Evolutionary conservation across 2,329 filamentous ascomycete genomes (phyloP).

Genomic region (Botryotinia calthae): DNA sequence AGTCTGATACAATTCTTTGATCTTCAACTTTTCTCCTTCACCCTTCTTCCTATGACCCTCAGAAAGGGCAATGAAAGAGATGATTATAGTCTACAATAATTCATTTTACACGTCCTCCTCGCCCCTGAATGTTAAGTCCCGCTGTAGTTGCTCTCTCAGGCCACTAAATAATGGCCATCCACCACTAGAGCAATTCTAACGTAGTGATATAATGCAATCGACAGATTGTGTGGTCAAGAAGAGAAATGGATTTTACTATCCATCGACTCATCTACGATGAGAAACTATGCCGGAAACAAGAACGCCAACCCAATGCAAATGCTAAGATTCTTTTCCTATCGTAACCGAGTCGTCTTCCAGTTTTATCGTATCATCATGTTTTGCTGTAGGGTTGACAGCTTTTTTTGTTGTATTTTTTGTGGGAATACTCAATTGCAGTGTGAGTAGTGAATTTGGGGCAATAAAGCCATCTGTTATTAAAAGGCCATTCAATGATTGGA

Average conservation of each 20-base stretch:
- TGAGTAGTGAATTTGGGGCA: background rate
- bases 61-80: background rate
- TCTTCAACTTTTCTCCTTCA: background rate
- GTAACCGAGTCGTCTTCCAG: background rate
- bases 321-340: background rate
- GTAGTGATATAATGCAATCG: slow-evolving; percentile 2
- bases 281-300: background rate
- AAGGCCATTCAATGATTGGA: background rate
- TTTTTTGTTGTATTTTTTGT: background rate
- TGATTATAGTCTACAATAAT: slow-evolving; percentile 3
- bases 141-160: background rate
- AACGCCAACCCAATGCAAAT: slow-evolving; percentile 16
- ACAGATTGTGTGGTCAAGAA: background rate
- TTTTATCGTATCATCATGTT: slow-evolving; percentile 21
- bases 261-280: background rate
- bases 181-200: background rate
- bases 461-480: background rate
- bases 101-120: background rate
- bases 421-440: background rate
- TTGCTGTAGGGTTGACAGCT: background rate
- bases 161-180: background rate
- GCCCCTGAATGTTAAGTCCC: background rate
- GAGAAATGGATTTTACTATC: background rate
- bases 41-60: background rate
- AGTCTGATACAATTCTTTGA: slow-evolving; percentile 7